These are phyloP conservation scores for Tetrahymena thermophila DNA, from an alignment of 73 alveolate genomes.

Conservation along the genomic window DNA sequence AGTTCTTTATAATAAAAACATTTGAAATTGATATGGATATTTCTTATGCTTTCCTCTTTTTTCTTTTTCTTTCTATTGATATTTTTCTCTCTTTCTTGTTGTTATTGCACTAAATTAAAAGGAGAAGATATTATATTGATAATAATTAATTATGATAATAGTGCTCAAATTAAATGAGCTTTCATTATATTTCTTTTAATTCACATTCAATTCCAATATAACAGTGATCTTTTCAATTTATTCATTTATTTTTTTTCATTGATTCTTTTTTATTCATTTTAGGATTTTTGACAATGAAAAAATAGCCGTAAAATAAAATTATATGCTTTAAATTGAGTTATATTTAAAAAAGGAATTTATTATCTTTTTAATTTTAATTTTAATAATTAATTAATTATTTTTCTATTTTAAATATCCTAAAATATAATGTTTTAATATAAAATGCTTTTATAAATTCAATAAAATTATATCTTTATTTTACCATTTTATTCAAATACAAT, in stretches of 20 bases:
- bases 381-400: too few relatives aligned
- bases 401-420: neutral
- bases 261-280: neutral
- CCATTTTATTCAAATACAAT: too few relatives aligned
- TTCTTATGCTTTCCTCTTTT: neutral
- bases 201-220: neutral
- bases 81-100: neutral
- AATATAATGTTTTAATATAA: too few relatives aligned
- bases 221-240: neutral
- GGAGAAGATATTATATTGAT: neutral
- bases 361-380: neutral
- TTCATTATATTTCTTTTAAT: neutral
- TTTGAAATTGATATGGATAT: neutral
- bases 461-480: too few relatives aligned
- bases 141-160: neutral
- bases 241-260: neutral
- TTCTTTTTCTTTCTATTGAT: neutral
- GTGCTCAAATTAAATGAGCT: neutral
- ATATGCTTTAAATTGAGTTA: neutral
- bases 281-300: neutral
- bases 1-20: neutral
- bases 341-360: neutral
- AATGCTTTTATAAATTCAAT: too few relatives aligned
- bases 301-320: neutral
- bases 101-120: neutral